These are phyloP conservation scores for Populus hybrid DNA, from an alignment of 441 rosid species.

Conservation along the genomic window DNA sequence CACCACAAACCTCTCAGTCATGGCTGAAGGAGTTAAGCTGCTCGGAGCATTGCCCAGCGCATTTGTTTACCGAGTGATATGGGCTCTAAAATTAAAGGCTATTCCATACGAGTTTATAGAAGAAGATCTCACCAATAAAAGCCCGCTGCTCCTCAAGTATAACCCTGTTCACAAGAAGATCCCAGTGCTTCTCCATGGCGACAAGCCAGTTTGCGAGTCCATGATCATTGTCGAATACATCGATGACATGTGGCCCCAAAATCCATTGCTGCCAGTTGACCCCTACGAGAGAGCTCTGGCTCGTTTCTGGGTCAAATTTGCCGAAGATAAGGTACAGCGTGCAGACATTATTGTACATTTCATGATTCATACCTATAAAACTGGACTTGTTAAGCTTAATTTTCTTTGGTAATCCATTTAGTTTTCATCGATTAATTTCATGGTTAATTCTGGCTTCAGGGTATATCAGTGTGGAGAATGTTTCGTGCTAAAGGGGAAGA, in stretches of 20 bases:
- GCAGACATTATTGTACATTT: not conserved
- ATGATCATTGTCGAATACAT: not conserved
- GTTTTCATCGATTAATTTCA: not conserved
- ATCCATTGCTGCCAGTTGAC: not conserved
- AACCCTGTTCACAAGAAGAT: slow-evolving; percentile 15
- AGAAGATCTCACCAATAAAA: not conserved
- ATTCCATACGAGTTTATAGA: not conserved
- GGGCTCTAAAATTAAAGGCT: not conserved
- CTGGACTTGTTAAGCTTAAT: not conserved
- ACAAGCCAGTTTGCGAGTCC: slow-evolving; percentile 7
- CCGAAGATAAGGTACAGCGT: not conserved
- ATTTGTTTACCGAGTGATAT: not conserved
- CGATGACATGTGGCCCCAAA: not conserved
- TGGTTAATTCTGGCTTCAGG: not conserved
- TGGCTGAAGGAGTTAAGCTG: not conserved
- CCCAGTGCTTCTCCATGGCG: slow-evolving; percentile 4
- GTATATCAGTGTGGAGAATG: not conserved
- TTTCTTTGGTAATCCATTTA: not conserved
- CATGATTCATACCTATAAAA: not conserved
- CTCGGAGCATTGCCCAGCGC: not conserved
- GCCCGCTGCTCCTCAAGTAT: slow-evolving; percentile 5
- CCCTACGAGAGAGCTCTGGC: not conserved
- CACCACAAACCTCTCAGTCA: not conserved
- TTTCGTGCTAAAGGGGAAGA: not conserved
- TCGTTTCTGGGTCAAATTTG: slow-evolving; percentile 1